Conservation (phyloP, 225 moss, liverwort and hornwort genomes). For the Sphagnum tenellum region DNA sequence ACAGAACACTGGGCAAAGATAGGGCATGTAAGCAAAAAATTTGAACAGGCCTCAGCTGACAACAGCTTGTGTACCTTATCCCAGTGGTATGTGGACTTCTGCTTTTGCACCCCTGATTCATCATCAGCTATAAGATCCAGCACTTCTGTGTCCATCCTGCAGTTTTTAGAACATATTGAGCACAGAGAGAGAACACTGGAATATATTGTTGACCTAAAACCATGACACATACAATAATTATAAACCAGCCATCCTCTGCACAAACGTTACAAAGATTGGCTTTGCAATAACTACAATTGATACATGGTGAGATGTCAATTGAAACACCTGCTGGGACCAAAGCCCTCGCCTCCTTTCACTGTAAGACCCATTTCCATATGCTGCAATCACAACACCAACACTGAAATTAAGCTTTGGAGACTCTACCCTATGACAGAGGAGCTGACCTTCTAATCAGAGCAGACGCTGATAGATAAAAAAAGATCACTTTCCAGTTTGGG, state of each 20-base stretch:
- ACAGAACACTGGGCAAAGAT: background rate
- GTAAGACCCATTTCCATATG: slow-evolving; percentile 82
- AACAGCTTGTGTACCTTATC: slow-evolving; percentile 36
- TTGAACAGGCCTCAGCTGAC: background rate
- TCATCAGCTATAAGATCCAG: slow-evolving; percentile 96
- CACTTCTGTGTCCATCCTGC: slow-evolving; percentile 85
- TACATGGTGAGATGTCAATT: background rate
- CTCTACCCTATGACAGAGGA: no score
- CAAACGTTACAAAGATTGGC: background rate
- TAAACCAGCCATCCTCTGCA: no score
- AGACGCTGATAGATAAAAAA: no score
- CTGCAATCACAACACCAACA: slow-evolving; percentile 11
- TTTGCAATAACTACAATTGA: background rate
- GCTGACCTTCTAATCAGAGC: no score
- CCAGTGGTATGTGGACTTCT: slow-evolving; percentile 88
- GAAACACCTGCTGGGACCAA: slow-evolving; percentile 53
- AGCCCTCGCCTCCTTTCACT: slow-evolving; percentile 65
- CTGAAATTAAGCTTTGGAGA: no score
- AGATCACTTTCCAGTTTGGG: no score
- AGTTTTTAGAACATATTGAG: background rate
- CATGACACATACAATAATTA: no score
- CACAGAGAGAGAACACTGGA: no score
- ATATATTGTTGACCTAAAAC: no score
- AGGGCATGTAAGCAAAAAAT: background rate
- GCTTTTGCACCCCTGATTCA: slow-evolving; percentile 78